Evolutionary conservation across 441 rosid species (phyloP).

Genomic region (Croton laevigatus): DNA sequence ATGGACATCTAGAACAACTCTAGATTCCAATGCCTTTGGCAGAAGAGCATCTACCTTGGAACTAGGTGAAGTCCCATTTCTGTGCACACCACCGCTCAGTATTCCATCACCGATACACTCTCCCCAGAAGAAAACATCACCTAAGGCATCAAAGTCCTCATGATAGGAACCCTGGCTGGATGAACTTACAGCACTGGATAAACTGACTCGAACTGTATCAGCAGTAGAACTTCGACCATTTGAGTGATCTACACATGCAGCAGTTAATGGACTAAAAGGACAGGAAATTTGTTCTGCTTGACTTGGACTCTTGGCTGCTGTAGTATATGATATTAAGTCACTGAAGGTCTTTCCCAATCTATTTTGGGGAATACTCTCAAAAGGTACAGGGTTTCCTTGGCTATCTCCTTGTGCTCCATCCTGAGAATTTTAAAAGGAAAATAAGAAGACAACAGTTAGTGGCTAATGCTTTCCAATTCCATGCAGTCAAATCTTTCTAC

Average conservation of each 20-base stretch:
- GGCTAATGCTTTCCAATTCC: background rate
- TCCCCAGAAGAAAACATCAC: conserved; percentile 85
- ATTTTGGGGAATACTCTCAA: conserved; percentile 39
- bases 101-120: conserved; percentile 60
- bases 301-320: conserved; percentile 33
- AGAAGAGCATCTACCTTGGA: conserved; percentile 49
- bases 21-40: conserved; percentile 66
- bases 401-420: conserved; percentile 41
- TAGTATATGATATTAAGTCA: conserved; percentile 56
- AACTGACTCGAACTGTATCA: conserved; percentile 58
- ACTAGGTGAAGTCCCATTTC: conserved; percentile 29
- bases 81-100: conserved; percentile 40
- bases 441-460: background rate
- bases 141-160: conserved; percentile 68
- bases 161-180: conserved; percentile 69
- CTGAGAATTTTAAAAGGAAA: conserved; percentile 27
- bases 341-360: conserved; percentile 59
- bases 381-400: conserved; percentile 39
- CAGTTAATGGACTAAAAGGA: conserved; percentile 32
- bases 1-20: conserved; percentile 61
- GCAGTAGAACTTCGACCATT: conserved; percentile 37
- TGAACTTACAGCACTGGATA: conserved; percentile 71
- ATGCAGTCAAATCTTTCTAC: background rate
- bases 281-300: conserved; percentile 41
- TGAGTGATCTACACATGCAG: conserved; percentile 33